Conservation (phyloP, 331 rosid genomes). For the Rosa hybrid region DNA sequence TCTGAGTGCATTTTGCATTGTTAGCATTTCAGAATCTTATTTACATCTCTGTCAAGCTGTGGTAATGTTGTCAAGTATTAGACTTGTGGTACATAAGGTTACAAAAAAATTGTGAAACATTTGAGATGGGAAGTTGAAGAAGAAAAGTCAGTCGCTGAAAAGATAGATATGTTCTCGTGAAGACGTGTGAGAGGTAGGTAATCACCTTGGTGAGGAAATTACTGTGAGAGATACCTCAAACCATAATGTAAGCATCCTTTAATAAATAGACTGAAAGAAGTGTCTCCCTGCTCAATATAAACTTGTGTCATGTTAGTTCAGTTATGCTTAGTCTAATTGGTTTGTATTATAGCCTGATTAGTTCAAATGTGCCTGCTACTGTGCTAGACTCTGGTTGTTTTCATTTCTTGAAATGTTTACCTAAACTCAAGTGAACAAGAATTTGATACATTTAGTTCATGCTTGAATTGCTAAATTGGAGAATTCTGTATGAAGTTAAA, state of each 20-base stretch:
- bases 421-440: neutral
- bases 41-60: neutral
- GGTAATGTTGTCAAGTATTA: neutral
- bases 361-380: neutral
- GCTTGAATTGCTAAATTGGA: neutral
- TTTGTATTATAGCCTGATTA: no score
- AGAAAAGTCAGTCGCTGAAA: neutral
- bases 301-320: no score
- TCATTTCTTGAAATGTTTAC: neutral
- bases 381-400: conserved; percentile 8
- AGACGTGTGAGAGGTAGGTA: neutral
- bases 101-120: neutral
- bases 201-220: no score
- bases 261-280: no score
- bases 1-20: neutral
- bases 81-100: neutral
- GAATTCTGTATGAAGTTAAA: neutral
- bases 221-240: no score
- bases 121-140: neutral
- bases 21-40: neutral
- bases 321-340: no score
- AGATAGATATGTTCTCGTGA: neutral
- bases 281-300: no score
- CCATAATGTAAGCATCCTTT: no score
- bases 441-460: neutral